Base-by-base conservation (phyloP, 441 rosid species). In the Eutrema salsugineum region DNA sequence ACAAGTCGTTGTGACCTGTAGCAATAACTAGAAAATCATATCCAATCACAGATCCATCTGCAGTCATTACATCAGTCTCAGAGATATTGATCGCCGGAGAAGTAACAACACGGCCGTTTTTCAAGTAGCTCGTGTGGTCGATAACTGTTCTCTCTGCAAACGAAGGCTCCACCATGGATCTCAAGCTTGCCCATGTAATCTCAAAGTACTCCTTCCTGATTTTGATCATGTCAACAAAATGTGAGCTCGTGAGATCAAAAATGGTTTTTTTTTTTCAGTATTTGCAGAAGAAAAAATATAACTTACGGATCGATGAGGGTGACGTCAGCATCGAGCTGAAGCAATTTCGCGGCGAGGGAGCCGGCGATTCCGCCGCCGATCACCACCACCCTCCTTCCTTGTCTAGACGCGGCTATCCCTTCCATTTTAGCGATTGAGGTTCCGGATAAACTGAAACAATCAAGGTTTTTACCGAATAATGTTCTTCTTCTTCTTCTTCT, bases 11-110 rank as follows among this genome's bases (percentile, higher is more conserved):
- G 66, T 89, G 97, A 42, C 97, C 99, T 0, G 95, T 87, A 58
- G 97, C 97, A 70, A 90, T 68, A 46, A 94, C 97, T 59, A 94
- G 94, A 79, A 87, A 91, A 66, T 91, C 95, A 65, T 86, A 94
- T 11, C 76, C 79, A 79, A 86, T 36, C 48, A 43, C 50, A 39
- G n/a, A 5, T 6, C 88, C 97, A 8, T 85, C 89, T 15, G 77
- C 77, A 10, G 90, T 90, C 49, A 71, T 54, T 6, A 91, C 95
- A 68, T 85, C 88, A 2, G 50, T 83, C 44, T 86, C 86, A 0
- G 91, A 84, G 63, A 94, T 81, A 73, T 77, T 63, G 33, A 72
- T 65, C 24, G 97, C 97, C 11, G 77, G 68, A 42, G 99, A 90
- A n/a, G 84, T 83, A 36, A 94, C 74, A 16, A 88, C 70, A 17